Percentiles rank a stretch among this genome's conserved stretches.
phyloP scores from a whole-genome alignment of 352 stramenopile genomes.

The Globisporangium cylindrosporum region DNA sequence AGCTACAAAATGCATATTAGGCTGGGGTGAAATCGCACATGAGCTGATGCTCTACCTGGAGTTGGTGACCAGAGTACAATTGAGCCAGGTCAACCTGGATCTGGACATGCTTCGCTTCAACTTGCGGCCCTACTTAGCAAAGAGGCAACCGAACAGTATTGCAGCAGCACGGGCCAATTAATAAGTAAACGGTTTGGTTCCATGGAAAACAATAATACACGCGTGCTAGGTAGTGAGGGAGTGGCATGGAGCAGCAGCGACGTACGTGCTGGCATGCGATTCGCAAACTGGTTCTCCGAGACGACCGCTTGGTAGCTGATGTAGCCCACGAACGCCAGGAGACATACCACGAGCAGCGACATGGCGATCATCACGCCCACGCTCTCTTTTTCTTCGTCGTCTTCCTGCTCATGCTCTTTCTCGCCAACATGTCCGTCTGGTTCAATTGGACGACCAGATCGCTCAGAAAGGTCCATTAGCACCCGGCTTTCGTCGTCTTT shows the following conservation, averaged over 20 bases:
- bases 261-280: not conserved
- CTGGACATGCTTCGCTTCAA: slow-evolving; percentile 30
- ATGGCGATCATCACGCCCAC: slow-evolving; percentile 19
- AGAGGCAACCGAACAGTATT: too few species aligned
- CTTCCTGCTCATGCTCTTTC: not conserved
- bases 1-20: not conserved
- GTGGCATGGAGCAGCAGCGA: not conserved
- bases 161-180: too few species aligned
- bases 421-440: not conserved
- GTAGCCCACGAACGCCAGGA: slow-evolving; percentile 22
- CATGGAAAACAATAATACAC: too few species aligned
- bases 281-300: slow-evolving; percentile 1
- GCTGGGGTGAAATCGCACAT: not conserved
- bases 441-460: not conserved
- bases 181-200: too few species aligned
- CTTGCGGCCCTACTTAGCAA: slow-evolving; percentile 23
- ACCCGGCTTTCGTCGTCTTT: not conserved
- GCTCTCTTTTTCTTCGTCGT: slow-evolving; percentile 7
- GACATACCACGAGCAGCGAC: slow-evolving; percentile 12
- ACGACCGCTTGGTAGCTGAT: slow-evolving; percentile 16
- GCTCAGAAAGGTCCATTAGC: not conserved
- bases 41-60: slow-evolving; percentile 4
- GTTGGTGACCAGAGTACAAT: slow-evolving; percentile 33
- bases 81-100: slow-evolving; percentile 35
- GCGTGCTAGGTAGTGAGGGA: too few species aligned